Conservation (phyloP, 768 basidiomycete species). For the Gloeostereum incarnatum region DNA sequence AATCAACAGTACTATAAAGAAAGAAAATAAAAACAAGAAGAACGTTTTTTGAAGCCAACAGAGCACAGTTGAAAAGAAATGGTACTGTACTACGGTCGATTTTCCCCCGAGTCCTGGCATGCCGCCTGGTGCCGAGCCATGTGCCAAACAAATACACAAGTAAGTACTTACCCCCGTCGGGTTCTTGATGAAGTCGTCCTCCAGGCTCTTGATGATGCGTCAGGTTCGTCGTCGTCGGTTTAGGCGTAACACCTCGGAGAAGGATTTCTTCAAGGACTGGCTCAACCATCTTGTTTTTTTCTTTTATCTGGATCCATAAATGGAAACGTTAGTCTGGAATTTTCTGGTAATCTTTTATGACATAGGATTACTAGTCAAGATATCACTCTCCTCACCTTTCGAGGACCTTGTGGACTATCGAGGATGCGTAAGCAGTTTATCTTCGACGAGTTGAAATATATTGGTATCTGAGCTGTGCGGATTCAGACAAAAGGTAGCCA, state of each 20-base stretch:
- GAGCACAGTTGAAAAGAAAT: not conserved
- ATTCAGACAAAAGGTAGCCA: no score
- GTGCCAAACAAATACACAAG: slow-evolving; percentile 1
- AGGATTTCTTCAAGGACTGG: slow-evolving; percentile 1
- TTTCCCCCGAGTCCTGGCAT: not conserved
- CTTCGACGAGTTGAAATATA: no score
- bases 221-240: not conserved
- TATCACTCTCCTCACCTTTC: no score
- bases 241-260: slow-evolving; percentile 2
- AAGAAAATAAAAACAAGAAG: no score
- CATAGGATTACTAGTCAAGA: no score
- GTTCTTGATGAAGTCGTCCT: not conserved
- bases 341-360: no score
- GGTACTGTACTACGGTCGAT: not conserved
- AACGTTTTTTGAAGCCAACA: slow-evolving; percentile 1
- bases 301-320: no score
- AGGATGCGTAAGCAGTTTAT: no score
- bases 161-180: not conserved
- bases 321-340: no score
- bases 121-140: not conserved
- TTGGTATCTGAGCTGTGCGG: no score
- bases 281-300: slow-evolving; percentile 3
- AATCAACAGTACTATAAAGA: no score
- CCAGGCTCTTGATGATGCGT: not conserved
- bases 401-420: no score